Evolutionary conservation across 1,284 basidiomycete species (phyloP).

Genomic region (Tilletia setariae): DNA sequence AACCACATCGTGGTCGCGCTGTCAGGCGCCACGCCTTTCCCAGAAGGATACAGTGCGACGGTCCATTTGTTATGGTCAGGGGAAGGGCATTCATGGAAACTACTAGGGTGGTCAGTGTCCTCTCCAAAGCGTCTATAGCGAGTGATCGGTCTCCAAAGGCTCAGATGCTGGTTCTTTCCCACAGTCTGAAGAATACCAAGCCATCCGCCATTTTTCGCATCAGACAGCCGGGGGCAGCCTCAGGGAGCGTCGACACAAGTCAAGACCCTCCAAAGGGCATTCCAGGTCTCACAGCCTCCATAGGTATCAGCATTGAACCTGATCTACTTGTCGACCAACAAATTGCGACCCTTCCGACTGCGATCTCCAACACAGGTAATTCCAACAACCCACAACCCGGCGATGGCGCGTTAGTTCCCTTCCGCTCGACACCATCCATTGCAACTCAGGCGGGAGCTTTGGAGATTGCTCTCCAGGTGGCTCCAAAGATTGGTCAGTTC

Average conservation of each 20-base stretch:
- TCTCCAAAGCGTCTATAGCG: background rate
- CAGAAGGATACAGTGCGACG: conserved; percentile 44
- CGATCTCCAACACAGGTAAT: conserved; percentile 17
- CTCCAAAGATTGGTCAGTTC: conserved; percentile 44
- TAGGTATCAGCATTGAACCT: conserved; percentile 50
- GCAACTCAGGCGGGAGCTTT: conserved; percentile 1
- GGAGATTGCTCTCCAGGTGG: conserved; percentile 28
- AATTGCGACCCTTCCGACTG: conserved; percentile 17
- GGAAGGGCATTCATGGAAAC: conserved; percentile 33
- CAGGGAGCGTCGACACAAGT: background rate
- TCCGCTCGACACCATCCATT: conserved; percentile 9
- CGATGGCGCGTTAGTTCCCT: conserved; percentile 10
- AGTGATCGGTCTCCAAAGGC: no score
- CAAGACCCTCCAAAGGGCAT: conserved; percentile 5
- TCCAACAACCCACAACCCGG: conserved; percentile 10
- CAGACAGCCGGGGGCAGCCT: conserved; percentile 20
- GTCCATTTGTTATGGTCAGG: conserved; percentile 48
- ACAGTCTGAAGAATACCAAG: conserved; percentile 44
- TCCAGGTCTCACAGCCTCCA: conserved; percentile 28
- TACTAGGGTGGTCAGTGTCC: conserved; percentile 39
- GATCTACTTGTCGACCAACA: conserved; percentile 33
- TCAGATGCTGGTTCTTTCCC: background rate
- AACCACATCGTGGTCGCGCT: conserved; percentile 51
- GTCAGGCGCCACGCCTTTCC: conserved; percentile 48
- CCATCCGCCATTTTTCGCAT: conserved; percentile 50